Percentiles rank a stretch among this genome's conserved stretches.
These are phyloP conservation scores for Allium sativum DNA, from an alignment of 106 monocot species.

Conservation along the genomic window DNA sequence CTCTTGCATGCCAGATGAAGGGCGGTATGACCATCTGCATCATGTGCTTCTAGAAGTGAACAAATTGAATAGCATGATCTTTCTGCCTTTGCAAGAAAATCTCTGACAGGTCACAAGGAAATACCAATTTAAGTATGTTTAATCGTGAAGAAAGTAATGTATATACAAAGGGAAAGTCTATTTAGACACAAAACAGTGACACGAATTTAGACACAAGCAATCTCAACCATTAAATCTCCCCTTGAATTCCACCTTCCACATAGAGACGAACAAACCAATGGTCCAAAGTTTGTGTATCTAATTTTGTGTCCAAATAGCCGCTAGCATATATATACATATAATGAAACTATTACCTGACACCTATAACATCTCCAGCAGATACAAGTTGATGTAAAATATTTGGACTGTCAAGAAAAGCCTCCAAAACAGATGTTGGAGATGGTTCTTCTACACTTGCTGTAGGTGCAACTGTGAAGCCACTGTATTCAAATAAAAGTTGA, in stretches of 20 bases:
- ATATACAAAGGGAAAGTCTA: too few species aligned
- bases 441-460: slow-evolving; percentile 40
- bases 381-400: slow-evolving; percentile 67
- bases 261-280: too few species aligned
- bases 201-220: not conserved
- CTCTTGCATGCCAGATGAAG: slow-evolving; percentile 82
- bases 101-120: slow-evolving; percentile 28
- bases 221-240: not conserved
- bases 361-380: slow-evolving; percentile 58
- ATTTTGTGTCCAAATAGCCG: too few species aligned
- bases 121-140: not conserved
- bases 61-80: slow-evolving; percentile 37
- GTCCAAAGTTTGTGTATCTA: too few species aligned
- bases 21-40: slow-evolving; percentile 80
- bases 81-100: slow-evolving; percentile 57
- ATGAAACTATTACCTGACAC: slow-evolving; percentile 56
- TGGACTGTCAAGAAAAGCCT: slow-evolving; percentile 55
- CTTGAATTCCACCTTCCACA: not conserved
- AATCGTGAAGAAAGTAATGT: too few species aligned
- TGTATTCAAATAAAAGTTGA: slow-evolving; percentile 19
- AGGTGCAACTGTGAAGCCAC: slow-evolving; percentile 34
- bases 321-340: too few species aligned
- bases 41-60: slow-evolving; percentile 79
- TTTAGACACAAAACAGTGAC: too few species aligned
- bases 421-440: slow-evolving; percentile 69